Evolutionary conservation across 2,329 filamentous ascomycete genomes (phyloP), one percentile per base, ranked within the genome.

Genomic region (Periconia sp.): DNA sequence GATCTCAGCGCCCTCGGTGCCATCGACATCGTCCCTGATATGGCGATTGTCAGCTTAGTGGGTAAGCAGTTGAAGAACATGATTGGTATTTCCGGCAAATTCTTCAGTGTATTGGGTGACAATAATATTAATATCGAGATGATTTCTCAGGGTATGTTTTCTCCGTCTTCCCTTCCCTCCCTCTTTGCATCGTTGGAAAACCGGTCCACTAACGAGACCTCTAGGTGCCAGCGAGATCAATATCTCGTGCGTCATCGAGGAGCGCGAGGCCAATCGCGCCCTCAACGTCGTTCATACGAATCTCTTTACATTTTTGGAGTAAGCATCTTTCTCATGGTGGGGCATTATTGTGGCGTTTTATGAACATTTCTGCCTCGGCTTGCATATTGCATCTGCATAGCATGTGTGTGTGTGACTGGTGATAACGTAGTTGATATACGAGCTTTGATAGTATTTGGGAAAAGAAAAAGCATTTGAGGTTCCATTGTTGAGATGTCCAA

Each of bases 151-250:
- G 94, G 94, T 93, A 81, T 68, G 81, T 63, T 3, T 15, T 30
- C 15, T 2, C 9, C 17, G n/a, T n/a, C n/a, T n/a, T n/a, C 9
- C 13, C 13, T 27, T 23, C 15, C 23, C 42, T 19, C 42, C 42
- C 20, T 14, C 27, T 9, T 41, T 18, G n/a, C 15, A 17, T 45
- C 11, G 47, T 11, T 15, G 18, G 3, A 54, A 3, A 37, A n/a
- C n/a, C 10, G 15, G 10, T 6, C 10, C 15, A 17, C 27, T 49
- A 3, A 45, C 47, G 54, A 45, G 51, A 3, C 13, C 10, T 13
- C n/a, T 51, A 96, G 92, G 92, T 66, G 94, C 94, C 23, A 97
- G 92, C 72, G 94, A 99, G 79, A 99, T 99, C 77, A 99, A 97
- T 74, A 99, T 99, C 56, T 96, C 92, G 11, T 99, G 94, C 70